Conservation (phyloP, 2,329 filamentous ascomycete genomes). For the Hypoxylon sp. region DNA sequence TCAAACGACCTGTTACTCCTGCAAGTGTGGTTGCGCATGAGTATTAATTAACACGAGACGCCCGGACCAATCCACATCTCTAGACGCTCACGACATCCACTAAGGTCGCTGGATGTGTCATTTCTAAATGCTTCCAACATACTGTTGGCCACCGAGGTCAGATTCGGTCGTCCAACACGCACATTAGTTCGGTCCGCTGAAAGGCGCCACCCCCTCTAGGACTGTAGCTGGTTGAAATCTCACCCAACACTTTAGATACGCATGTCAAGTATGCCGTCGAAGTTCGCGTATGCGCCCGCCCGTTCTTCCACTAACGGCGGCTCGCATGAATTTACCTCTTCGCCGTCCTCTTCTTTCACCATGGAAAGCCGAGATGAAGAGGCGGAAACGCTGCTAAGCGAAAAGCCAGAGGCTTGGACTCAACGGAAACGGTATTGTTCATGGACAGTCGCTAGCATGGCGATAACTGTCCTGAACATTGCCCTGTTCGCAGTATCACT, state of each 20-base stretch:
- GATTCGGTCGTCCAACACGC: background rate
- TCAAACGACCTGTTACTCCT: background rate
- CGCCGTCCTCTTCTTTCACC: conserved; percentile 15
- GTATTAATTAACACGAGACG: conserved; percentile 2
- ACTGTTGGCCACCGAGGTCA: conserved; percentile 1
- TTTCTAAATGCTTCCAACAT: conserved; percentile 12
- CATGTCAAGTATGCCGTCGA: conserved; percentile 13
- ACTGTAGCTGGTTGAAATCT: background rate
- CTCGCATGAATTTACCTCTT: background rate
- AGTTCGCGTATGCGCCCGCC: conserved; percentile 1
- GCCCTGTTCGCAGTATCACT: conserved; percentile 29
- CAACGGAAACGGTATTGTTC: background rate
- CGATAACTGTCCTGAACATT: conserved; percentile 27
- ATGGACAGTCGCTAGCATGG: conserved; percentile 4
- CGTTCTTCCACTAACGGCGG: background rate
- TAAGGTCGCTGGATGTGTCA: conserved; percentile 4
- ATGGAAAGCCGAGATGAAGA: conserved; percentile 30
- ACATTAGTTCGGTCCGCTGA: background rate
- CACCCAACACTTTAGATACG: background rate
- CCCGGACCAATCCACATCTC: background rate
- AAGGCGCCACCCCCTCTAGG: background rate
- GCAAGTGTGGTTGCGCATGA: conserved; percentile 3
- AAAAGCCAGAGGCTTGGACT: conserved; percentile 2
- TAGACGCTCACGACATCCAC: conserved; percentile 1
- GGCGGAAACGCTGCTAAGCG: conserved; percentile 19